Percentiles rank a stretch among this genome's conserved stretches.
Evolutionary conservation across 257 asterid genomes (phyloP).

Genomic region (Penstemon barbatus): DNA sequence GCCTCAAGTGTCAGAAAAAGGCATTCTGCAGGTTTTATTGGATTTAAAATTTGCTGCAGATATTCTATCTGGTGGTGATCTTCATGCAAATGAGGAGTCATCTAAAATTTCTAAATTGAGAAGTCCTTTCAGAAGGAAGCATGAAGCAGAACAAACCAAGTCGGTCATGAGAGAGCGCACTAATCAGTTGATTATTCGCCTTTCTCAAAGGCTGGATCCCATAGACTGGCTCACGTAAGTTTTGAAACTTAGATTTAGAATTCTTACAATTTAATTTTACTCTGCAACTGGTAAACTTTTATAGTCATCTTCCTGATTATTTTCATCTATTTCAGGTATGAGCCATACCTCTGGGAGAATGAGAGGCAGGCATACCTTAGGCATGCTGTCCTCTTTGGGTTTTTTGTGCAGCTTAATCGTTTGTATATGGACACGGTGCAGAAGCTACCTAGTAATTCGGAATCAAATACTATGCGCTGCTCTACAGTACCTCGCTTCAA

Average conservation of each 20-base stretch:
- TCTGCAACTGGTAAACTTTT: background rate
- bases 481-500: constrained; percentile 95
- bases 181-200: constrained; percentile 52
- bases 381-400: constrained; percentile 94
- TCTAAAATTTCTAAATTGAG: constrained; percentile 48
- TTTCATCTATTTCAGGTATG: constrained; percentile 61
- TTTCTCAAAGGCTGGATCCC: constrained; percentile 85
- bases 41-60: constrained; percentile 88
- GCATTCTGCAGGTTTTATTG: constrained; percentile 80
- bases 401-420: constrained; percentile 93
- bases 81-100: constrained; percentile 49
- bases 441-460: constrained; percentile 84
- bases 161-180: constrained; percentile 60
- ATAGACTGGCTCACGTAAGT: constrained; percentile 99
- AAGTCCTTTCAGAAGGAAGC: constrained; percentile 75
- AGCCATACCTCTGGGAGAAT: constrained; percentile 95
- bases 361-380: constrained; percentile 87
- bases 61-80: constrained; percentile 75
- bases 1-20: constrained; percentile 78
- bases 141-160: constrained; percentile 49
- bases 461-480: constrained; percentile 94
- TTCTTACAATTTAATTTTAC: background rate
- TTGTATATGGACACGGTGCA: constrained; percentile 65
- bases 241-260: constrained; percentile 25
- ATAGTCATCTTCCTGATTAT: constrained; percentile 27